A percentile compares a stretch with the other conserved stretches of the same genome.
phyloP scores from a whole-genome alignment of 257 asterid genomes.

The Coffea eugenioides region DNA sequence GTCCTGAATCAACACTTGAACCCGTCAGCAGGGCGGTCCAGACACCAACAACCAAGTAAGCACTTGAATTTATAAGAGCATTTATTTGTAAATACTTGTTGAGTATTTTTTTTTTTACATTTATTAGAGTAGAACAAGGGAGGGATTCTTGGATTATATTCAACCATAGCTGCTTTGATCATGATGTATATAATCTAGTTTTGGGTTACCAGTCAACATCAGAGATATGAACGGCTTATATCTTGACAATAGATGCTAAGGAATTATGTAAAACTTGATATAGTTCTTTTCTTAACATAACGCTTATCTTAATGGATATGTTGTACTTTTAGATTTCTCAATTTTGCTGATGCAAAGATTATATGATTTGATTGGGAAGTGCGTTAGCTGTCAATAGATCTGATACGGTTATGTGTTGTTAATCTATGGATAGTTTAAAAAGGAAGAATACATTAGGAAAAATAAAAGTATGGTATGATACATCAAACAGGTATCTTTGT shows the following conservation, averaged over 20 bases:
- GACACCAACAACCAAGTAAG: conserved; percentile 28
- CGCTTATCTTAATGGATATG: too few relatives aligned
- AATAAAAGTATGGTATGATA: background rate
- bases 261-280: background rate
- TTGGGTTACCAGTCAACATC: background rate
- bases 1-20: conserved; percentile 12
- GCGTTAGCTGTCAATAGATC: background rate
- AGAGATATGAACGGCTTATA: background rate
- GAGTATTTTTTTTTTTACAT: background rate
- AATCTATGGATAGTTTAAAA: background rate
- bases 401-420: background rate
- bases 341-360: background rate
- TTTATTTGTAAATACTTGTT: background rate
- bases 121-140: background rate
- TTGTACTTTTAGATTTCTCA: too few relatives aligned
- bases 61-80: background rate
- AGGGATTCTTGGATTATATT: background rate
- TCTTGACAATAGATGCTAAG: background rate
- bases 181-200: too few relatives aligned
- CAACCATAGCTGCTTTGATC: background rate
- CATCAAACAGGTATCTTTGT: background rate
- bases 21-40: conserved; percentile 27
- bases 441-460: background rate
- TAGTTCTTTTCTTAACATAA: too few relatives aligned
- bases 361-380: background rate